Percentiles rank a stretch among this genome's conserved stretches.
Conservation (phyloP, 2,329 filamentous ascomycete species). For the Fulvia fulva region DNA sequence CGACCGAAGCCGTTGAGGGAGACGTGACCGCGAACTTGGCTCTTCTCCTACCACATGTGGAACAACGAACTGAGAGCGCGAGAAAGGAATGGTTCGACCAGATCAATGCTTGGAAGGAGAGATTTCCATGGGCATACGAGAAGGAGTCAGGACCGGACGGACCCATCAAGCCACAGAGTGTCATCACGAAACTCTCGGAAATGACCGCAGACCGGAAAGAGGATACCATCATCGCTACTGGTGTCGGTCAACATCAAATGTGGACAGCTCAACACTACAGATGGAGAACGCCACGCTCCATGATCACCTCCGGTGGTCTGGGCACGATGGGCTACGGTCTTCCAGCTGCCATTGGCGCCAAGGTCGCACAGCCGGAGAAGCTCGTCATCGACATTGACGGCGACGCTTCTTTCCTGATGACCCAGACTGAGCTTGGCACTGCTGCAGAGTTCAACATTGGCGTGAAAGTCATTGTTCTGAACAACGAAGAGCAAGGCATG, state of each 20-base stretch:
- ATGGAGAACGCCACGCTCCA: conserved; percentile 84
- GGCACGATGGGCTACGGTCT: conserved; percentile 96
- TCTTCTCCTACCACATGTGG: conserved; percentile 68
- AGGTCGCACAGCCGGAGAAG: conserved; percentile 76
- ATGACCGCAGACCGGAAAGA: conserved; percentile 77
- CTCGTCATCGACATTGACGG: conserved; percentile 95
- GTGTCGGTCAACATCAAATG: conserved; percentile 98
- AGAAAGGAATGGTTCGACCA: conserved; percentile 83
- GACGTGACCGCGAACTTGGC: conserved; percentile 79
- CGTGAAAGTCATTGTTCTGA: conserved; percentile 89
- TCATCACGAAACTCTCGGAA: conserved; percentile 86
- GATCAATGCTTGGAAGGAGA: conserved; percentile 85
- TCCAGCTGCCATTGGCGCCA: conserved; percentile 90
- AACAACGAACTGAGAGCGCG: conserved; percentile 58
- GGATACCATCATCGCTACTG: conserved; percentile 82
- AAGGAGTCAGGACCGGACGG: conserved; percentile 65
- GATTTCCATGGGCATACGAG: conserved; percentile 86
- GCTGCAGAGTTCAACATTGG: conserved; percentile 95
- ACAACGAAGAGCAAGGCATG: conserved; percentile 98
- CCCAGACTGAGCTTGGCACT: conserved; percentile 87
- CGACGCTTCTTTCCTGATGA: conserved; percentile 99
- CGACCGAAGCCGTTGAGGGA: conserved; percentile 90
- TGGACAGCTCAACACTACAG: conserved; percentile 96
- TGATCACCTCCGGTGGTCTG: conserved; percentile 94
- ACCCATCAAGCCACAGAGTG: conserved; percentile 87